phyloP scores from a whole-genome alignment of 495 filamentous ascomycete species.

The Talaromyces adpressus region DNA sequence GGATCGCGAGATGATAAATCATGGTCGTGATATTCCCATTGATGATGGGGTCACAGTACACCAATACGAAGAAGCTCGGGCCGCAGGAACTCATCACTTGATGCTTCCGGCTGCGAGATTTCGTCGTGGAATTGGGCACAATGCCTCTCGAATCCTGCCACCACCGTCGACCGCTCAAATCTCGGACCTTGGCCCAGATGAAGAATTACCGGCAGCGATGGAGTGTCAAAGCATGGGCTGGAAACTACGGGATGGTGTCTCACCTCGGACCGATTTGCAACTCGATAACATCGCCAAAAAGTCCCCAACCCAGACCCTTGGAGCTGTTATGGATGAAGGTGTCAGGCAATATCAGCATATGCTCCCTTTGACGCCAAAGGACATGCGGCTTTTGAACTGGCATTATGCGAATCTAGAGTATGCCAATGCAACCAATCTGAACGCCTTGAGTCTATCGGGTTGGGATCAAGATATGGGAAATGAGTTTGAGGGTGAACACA shows the following conservation, averaged over 20 bases:
- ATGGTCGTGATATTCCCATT: slow-evolving; percentile 66
- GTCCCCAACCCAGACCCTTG: slow-evolving; percentile 63
- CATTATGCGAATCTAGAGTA: slow-evolving; percentile 98
- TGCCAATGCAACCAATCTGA: slow-evolving; percentile 83
- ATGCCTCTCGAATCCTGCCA: slow-evolving; percentile 33
- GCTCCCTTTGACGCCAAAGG: slow-evolving; percentile 74
- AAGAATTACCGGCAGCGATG: slow-evolving; percentile 56
- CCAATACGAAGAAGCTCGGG: slow-evolving; percentile 55
- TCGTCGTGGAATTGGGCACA: slow-evolving; percentile 38
- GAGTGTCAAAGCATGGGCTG: slow-evolving; percentile 77
- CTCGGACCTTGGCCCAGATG: slow-evolving; percentile 51
- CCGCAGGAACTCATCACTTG: slow-evolving; percentile 33
- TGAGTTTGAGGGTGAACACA: slow-evolving; percentile 91
- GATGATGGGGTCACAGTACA: slow-evolving; percentile 67
- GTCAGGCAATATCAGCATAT: slow-evolving; percentile 80
- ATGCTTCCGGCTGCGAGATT: slow-evolving; percentile 35
- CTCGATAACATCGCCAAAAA: slow-evolving; percentile 58
- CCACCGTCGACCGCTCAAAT: slow-evolving; percentile 36
- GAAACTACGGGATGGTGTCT: slow-evolving; percentile 59
- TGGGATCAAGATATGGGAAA: slow-evolving; percentile 98
- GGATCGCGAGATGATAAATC: slow-evolving; percentile 74
- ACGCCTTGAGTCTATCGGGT: slow-evolving; percentile 77
- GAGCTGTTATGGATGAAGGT: slow-evolving; percentile 82
- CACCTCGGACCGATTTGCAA: slow-evolving; percentile 60
- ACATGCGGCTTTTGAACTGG: slow-evolving; percentile 92